Base-by-base conservation (phyloP, 441 rosid species). In the Theobroma grandiflorum region DNA sequence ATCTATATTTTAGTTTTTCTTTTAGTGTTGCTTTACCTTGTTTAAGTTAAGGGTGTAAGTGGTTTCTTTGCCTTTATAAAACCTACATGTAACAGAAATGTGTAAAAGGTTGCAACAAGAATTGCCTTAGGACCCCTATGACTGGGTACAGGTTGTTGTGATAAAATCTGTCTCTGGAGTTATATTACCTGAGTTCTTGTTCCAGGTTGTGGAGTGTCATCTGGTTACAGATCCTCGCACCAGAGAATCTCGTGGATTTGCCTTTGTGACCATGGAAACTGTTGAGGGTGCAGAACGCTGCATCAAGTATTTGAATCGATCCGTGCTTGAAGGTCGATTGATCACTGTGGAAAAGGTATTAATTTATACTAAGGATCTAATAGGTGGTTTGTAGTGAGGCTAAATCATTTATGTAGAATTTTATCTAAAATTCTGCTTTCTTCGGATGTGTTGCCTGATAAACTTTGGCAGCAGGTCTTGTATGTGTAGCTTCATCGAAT, bases 381-480 rank as follows among this genome's bases (percentile, higher is more conserved):
- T 33, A 20, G 53, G 49, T 65, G 20, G 45, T 35, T 4, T 55
- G 4, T 42, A 52, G 66, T 65, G n/a, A 35, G 55, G 62, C 20
- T 50, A 76, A 73, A 50, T 55, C 69, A 38, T 81, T 82, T 80
- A 22, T 38, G 20, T 79, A 37, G 64, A 55, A 37, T 77, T 79
- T 77, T 42, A 81, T 81, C 79, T 37, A 59, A 62, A 78, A 52
- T 77, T 82, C 22, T 79, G 72, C 74, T 84, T 83, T 86, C 67
- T 77, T 78, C 52, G 76, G 76, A 82, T 52, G 58, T 73, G 86
- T 84, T 83, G 88, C 90, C 90, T 91, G 82, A 89, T 89, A 80
- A 82, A 81, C 87, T 86, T 91, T 88, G 88, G 90, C 90, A 88
- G 88, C 92, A 89, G 92, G 94, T 89, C 86, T 81, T 80, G 85